phyloP scores from a whole-genome alignment of 169 alveolate species.

The Blepharisma undulans region DNA sequence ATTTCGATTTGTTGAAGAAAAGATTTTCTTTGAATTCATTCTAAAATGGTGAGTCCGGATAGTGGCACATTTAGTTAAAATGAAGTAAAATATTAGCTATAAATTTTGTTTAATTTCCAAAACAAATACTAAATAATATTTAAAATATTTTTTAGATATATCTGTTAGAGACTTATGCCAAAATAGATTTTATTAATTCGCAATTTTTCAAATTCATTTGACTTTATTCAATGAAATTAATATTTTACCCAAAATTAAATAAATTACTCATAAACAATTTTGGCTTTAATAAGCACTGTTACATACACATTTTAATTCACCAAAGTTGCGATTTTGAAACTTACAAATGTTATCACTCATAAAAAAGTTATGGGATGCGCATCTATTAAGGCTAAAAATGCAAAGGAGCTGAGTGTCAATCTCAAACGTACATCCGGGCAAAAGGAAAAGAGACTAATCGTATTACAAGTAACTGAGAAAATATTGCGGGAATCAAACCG shows the following conservation, averaged over 20 bases:
- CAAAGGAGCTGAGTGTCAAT: background rate
- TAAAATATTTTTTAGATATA: too few species aligned
- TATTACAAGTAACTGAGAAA: background rate
- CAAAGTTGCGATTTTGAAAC: background rate
- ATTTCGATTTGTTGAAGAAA: background rate
- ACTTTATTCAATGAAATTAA: too few species aligned
- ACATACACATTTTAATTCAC: background rate
- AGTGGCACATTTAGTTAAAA: background rate
- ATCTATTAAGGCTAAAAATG: background rate
- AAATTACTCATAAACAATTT: too few species aligned
- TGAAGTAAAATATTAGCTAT: background rate
- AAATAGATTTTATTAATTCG: too few species aligned
- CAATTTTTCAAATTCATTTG: too few species aligned
- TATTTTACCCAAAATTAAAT: too few species aligned
- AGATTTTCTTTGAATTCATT: background rate
- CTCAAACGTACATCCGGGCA: background rate
- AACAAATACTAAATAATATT: too few species aligned
- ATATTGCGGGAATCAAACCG: background rate
- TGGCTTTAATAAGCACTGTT: background rate
- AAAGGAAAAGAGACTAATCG: background rate
- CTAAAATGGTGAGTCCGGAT: background rate
- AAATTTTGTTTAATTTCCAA: background rate
- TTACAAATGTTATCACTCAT: background rate
- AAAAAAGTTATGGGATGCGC: background rate
- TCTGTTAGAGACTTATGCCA: too few species aligned